Percentiles rank a stretch among this genome's conserved stretches.
Conservation (phyloP, 306 rosid genomes). For the Heteromeles arbutifolia region DNA sequence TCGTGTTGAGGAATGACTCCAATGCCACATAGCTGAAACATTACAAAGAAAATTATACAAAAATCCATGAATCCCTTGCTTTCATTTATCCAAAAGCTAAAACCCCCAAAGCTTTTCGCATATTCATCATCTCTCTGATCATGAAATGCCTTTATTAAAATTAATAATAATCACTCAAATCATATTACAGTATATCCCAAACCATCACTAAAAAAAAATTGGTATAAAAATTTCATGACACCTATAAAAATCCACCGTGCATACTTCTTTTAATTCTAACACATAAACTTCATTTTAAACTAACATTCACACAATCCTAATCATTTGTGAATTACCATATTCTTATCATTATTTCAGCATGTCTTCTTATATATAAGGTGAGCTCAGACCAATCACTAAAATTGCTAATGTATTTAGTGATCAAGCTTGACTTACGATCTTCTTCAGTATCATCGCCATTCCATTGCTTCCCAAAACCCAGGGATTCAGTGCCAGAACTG, state of each 20-base stretch:
- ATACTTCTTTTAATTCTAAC: too few species aligned
- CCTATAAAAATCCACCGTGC: too few species aligned
- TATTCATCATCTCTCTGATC: not conserved
- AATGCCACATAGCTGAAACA: conserved; percentile 50
- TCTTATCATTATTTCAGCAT: too few species aligned
- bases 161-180: not conserved
- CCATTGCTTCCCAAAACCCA: conserved; percentile 25
- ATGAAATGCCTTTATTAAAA: not conserved
- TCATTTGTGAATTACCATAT: too few species aligned
- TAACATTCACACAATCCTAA: too few species aligned
- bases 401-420: too few species aligned
- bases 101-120: not conserved
- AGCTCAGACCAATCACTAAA: too few species aligned
- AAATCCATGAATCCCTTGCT: not conserved
- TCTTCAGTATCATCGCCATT: conserved; percentile 25
- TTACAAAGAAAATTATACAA: not conserved
- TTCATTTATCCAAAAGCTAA: not conserved
- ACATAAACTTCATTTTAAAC: too few species aligned
- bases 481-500: conserved; percentile 19
- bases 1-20: conserved; percentile 54
- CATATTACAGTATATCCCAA: too few species aligned
- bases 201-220: too few species aligned
- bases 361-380: too few species aligned
- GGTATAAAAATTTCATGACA: too few species aligned
- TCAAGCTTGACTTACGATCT: conserved; percentile 1